These are phyloP conservation scores for Phytophthora colocasiae DNA, from an alignment of 352 stramenopile species.

Conservation along the genomic window DNA sequence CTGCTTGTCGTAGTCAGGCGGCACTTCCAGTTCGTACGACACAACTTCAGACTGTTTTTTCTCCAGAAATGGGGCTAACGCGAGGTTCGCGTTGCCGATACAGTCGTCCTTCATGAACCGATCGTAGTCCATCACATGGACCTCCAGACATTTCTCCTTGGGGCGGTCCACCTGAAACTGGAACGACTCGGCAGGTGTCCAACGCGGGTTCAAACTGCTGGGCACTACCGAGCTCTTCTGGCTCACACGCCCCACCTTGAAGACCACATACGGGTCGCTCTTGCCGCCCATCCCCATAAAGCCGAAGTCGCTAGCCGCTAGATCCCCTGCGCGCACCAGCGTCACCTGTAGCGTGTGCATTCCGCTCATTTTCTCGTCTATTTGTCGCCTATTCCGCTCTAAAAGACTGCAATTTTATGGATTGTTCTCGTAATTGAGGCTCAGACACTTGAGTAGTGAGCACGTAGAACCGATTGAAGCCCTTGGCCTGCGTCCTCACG, in stretches of 20 bases:
- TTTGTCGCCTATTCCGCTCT: constrained; percentile 2
- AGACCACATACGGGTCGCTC: constrained; percentile 77
- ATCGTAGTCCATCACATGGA: constrained; percentile 75
- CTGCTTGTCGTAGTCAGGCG: constrained; percentile 63
- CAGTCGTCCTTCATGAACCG: constrained; percentile 66
- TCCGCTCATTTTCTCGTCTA: constrained; percentile 26
- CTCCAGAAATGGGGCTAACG: constrained; percentile 61
- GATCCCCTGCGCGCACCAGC: constrained; percentile 54
- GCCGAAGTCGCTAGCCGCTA: constrained; percentile 65
- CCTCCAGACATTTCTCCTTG: constrained; percentile 60
- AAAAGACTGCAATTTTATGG: constrained; percentile 2
- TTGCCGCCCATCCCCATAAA: constrained; percentile 79
- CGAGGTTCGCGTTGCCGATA: constrained; percentile 57
- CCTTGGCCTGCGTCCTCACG: not conserved
- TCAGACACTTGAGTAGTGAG: not conserved
- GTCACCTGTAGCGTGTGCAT: constrained; percentile 72
- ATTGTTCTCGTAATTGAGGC: no score
- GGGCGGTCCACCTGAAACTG: constrained; percentile 72
- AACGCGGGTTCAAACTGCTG: constrained; percentile 60
- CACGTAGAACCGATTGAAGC: not conserved
- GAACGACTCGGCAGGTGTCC: constrained; percentile 65
- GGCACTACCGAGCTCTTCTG: constrained; percentile 64
- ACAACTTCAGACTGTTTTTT: constrained; percentile 55
- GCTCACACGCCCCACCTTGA: constrained; percentile 57
- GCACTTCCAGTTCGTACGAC: constrained; percentile 64